phyloP scores from a whole-genome alignment of 73 alveolate genomes.

The Paramecium primaurelia region DNA sequence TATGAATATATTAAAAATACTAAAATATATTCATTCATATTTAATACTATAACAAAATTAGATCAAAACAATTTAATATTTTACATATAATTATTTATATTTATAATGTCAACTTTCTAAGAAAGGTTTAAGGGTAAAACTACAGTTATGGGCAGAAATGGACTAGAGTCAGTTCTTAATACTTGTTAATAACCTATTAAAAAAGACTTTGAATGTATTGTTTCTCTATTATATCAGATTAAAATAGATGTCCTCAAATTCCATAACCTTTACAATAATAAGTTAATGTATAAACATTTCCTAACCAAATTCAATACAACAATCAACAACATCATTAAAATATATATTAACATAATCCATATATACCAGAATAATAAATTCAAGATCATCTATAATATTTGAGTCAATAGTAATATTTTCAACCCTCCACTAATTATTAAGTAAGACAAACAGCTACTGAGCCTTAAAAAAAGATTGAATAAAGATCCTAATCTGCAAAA shows the following conservation, averaged over 20 bases:
- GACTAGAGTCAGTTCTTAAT: background rate
- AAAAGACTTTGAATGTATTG: background rate
- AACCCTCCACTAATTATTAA: background rate
- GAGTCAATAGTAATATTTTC: background rate
- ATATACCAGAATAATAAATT: background rate
- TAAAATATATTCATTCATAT: no score
- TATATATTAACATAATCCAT: constrained; percentile 8
- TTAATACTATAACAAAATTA: no score
- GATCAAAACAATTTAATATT: background rate
- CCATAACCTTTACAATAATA: background rate
- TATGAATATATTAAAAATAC: no score
- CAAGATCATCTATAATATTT: background rate
- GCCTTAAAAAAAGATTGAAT: background rate
- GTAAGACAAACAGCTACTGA: background rate
- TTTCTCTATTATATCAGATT: background rate
- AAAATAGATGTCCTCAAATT: background rate
- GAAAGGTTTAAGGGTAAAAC: constrained; percentile 47
- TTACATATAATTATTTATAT: background rate
- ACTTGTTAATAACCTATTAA: constrained; percentile 25
- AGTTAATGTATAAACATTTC: background rate
- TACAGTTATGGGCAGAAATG: constrained; percentile 36
- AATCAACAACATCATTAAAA: background rate
- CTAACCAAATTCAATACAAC: background rate
- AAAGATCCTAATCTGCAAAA: constrained; percentile 38
- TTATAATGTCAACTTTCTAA: constrained; percentile 28